phyloP scores from a whole-genome alignment of 345 rosid genomes.

The Salix arbutifolia region DNA sequence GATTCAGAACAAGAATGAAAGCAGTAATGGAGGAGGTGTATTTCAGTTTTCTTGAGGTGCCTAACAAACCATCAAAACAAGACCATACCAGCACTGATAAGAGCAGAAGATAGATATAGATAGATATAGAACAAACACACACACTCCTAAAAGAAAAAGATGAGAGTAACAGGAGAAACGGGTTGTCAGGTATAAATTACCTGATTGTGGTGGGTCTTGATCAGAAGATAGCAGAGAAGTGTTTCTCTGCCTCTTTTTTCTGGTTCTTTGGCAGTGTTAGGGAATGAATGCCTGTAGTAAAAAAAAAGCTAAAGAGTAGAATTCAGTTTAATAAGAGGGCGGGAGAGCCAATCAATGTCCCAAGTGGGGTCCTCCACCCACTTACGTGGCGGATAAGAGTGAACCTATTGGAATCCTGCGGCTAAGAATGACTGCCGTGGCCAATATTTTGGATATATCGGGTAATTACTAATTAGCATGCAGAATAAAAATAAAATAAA shows the following conservation, averaged over 20 bases:
- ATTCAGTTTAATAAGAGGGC: constrained; percentile 32
- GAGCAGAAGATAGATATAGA: not conserved
- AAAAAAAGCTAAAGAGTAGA: not conserved
- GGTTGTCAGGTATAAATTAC: not conserved
- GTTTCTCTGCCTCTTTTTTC: not conserved
- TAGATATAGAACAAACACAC: no score
- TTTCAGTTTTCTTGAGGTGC: not conserved
- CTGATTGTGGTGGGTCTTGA: not conserved
- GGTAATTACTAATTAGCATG: no score
- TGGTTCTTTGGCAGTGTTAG: not conserved
- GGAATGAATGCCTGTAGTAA: not conserved
- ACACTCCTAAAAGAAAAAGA: not conserved
- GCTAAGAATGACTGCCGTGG: constrained; percentile 20
- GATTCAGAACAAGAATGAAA: not conserved
- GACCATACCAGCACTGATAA: not conserved
- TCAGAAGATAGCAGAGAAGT: not conserved
- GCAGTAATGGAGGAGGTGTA: not conserved
- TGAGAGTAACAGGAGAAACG: not conserved
- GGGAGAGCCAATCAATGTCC: constrained; percentile 38
- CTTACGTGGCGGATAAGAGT: constrained; percentile 78
- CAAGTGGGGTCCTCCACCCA: constrained; percentile 20
- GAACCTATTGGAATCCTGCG: constrained; percentile 27
- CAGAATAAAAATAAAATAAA: not conserved
- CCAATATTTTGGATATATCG: no score
- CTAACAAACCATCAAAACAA: not conserved